Percentiles rank a stretch among this genome's conserved stretches.
Evolutionary conservation across 805 yeast species (phyloP).

Genomic region (Wickerhamomyces sydowiorum): DNA sequence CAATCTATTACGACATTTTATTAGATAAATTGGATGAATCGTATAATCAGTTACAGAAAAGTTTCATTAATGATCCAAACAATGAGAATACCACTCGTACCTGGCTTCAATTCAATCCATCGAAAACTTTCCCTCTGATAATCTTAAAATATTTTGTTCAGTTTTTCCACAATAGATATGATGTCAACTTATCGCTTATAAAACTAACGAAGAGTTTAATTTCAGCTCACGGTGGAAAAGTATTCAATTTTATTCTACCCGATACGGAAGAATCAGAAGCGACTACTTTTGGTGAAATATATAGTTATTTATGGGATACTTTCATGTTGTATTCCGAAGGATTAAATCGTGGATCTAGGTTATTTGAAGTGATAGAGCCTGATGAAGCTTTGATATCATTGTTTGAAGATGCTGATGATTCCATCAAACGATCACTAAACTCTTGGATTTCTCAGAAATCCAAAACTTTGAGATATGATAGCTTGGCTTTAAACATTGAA

Average conservation of each 20-base stretch:
- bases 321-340: slow-evolving; percentile 1
- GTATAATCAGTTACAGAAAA: neutral
- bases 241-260: slow-evolving; percentile 4
- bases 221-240: slow-evolving; percentile 1
- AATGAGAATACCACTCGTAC: neutral
- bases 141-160: neutral
- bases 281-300: slow-evolving; percentile 6
- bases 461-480: neutral
- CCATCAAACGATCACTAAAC: neutral
- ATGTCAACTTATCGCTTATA: slow-evolving; percentile 9
- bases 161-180: slow-evolving; percentile 16
- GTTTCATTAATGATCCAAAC: neutral
- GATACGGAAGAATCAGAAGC: neutral
- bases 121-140: neutral
- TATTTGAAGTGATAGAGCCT: neutral
- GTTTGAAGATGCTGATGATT: neutral
- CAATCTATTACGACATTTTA: neutral
- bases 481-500: neutral
- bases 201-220: slow-evolving; percentile 5
- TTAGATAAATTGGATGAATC: neutral
- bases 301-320: slow-evolving; percentile 15
- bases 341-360: neutral
- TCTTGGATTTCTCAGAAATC: neutral
- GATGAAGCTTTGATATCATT: neutral
- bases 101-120: slow-evolving; percentile 1